A percentile compares a stretch with the other conserved stretches of the same genome.
Conservation (phyloP, 2,329 filamentous ascomycete species). For the Neurospora crassa region DNA sequence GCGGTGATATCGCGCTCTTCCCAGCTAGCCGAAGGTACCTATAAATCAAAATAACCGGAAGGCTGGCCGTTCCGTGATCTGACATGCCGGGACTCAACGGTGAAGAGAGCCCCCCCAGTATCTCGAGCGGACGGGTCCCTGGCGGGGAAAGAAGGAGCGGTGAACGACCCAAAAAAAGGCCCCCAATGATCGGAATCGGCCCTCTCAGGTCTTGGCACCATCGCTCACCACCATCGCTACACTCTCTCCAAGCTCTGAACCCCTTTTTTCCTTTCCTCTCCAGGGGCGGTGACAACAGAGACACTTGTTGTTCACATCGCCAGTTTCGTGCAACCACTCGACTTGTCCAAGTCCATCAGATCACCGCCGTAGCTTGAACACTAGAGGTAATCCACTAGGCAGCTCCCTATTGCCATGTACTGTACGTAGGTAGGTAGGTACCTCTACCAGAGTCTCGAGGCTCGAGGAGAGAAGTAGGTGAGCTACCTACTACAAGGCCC, state of each 20-base stretch:
- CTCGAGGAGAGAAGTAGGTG: too few species aligned
- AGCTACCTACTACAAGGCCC: background rate
- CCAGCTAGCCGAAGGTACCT: background rate
- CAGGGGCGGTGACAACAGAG: background rate
- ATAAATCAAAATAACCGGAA: background rate
- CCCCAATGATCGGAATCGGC: background rate
- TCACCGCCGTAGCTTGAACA: background rate
- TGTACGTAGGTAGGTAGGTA: background rate
- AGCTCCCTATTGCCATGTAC: background rate
- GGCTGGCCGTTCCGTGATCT: background rate
- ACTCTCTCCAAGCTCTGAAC: background rate
- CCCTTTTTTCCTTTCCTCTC: background rate
- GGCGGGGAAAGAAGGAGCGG: background rate
- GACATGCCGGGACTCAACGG: background rate
- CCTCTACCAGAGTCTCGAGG: too few species aligned
- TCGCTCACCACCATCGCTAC: background rate
- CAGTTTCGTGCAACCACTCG: background rate
- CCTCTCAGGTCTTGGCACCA: background rate
- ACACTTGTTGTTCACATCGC: background rate
- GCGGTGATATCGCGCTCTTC: background rate
- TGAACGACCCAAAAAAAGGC: background rate
- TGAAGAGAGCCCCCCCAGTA: background rate
- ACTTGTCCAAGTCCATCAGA: background rate
- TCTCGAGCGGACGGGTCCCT: background rate
- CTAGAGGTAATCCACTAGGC: background rate